A percentile compares a stretch with the other conserved stretches of the same genome.
Conservation (phyloP, 805 yeast species). For the Barnettozyma vustinii region DNA sequence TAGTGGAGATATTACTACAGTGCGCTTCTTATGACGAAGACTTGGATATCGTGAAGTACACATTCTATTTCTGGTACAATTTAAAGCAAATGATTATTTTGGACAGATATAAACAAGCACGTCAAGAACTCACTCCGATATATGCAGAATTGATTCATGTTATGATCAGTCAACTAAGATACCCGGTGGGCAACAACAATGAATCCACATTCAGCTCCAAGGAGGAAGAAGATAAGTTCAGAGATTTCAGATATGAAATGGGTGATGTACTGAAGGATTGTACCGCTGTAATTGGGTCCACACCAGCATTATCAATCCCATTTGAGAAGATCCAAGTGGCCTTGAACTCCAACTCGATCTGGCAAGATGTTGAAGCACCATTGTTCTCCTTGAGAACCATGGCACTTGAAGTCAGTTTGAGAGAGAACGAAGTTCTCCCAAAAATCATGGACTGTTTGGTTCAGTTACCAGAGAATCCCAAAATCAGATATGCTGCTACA, state of each 20-base stretch:
- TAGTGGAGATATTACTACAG: conserved; percentile 68
- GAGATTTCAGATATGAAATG: conserved; percentile 92
- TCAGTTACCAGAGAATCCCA: conserved; percentile 76
- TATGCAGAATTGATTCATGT: conserved; percentile 55
- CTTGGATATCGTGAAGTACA: conserved; percentile 81
- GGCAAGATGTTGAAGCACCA: conserved; percentile 92
- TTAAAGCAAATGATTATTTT: conserved; percentile 63
- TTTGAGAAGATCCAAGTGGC: conserved; percentile 48
- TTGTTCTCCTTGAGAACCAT: conserved; percentile 85
- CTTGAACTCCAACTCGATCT: conserved; percentile 31
- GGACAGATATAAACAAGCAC: conserved; percentile 51
- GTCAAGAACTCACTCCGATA: conserved; percentile 44
- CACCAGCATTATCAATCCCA: conserved; percentile 65
- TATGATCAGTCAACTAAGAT: conserved; percentile 64
- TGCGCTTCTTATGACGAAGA: conserved; percentile 74
- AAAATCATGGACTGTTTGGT: conserved; percentile 64
- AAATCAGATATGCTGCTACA: conserved; percentile 88
- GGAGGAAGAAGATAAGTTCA: conserved; percentile 88
- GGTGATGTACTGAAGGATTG: conserved; percentile 97
- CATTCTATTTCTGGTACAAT: conserved; percentile 89
- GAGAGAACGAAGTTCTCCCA: conserved; percentile 66
- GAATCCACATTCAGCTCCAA: conserved; percentile 56
- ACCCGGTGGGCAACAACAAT: conserved; percentile 50
- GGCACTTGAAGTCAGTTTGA: conserved; percentile 81
- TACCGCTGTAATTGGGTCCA: conserved; percentile 82